Base-by-base conservation (phyloP, 1,284 basidiomycete genomes). In the Tylopilus sp. region DNA sequence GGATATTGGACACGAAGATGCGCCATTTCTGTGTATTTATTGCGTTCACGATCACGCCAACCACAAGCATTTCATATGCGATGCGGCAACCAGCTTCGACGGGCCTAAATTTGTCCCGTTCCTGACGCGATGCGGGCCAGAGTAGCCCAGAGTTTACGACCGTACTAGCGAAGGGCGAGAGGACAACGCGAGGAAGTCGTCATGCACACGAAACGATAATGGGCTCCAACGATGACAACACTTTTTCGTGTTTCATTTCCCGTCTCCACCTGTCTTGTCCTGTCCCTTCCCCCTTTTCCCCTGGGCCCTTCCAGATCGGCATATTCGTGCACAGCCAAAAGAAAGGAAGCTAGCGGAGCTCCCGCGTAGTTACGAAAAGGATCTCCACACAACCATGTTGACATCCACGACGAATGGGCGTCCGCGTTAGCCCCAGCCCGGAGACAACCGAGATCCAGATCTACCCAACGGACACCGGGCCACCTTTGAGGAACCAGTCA, bases 391-490 rank as follows among this genome's bases (percentile, higher is more conserved):
- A 23, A 23, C 21, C 16, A 39, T 9, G 36, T 38, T 28, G 30
- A 36, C 33, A 18, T 12, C 30, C 19, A n/a, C 26, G 40, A 36
- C n/a, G 42, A 29, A 46, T 53, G 25, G 29, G 21, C 21, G 21
- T 23, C 21, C 21, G 21, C 40, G 18, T n/a, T 43, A 25, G 19
- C 21, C 19, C 21, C 44, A 23, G 21, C 12, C 36, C 46, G 53
- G 58, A 16, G 8, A 46, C 37, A 6, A 21, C 52, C 60, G 60
- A 55, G 55, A 58, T 58, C 48, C 11, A 19, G 15, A 59, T 60
- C 34, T 33, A 12, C 9, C 41, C 33, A 10, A n/a, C n/a, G 15
- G n/a, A n/a, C 31, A n/a, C 31, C 18, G 33, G 21, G 16, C 18
- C n/a, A n/a, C 31, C 15, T 7, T 23, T n/a, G 15, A 31, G n/a